A percentile compares a stretch with the other conserved stretches of the same genome.
Evolutionary conservation across 345 rosid species (phyloP).

Genomic region (Carallia brachiata): DNA sequence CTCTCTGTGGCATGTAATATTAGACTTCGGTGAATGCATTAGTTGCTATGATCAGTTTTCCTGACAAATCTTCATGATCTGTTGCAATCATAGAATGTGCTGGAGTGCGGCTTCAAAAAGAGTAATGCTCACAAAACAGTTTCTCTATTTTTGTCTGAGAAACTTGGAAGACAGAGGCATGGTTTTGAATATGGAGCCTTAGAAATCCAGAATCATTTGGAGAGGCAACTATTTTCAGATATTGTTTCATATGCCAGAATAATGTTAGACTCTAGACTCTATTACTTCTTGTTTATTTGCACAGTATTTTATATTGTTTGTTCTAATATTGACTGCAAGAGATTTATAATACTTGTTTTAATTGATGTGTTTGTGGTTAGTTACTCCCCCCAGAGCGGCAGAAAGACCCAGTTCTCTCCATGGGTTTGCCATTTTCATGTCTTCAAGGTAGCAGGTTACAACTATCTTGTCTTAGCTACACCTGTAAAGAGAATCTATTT

Average conservation of each 20-base stretch:
- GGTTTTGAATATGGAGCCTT: constrained; percentile 91
- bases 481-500: constrained; percentile 8
- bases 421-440: constrained; percentile 93
- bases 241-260: constrained; percentile 65
- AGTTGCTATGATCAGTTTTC: neutral
- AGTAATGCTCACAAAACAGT: constrained; percentile 50
- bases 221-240: constrained; percentile 65
- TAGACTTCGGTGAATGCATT: neutral
- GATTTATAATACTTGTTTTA: neutral
- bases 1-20: too few species aligned
- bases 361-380: constrained; percentile 40
- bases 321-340: neutral
- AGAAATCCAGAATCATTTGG: constrained; percentile 72
- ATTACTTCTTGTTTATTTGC: neutral
- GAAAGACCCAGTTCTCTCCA: constrained; percentile 41
- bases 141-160: constrained; percentile 68
- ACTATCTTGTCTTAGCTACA: neutral
- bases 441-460: constrained; percentile 48
- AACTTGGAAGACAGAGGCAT: constrained; percentile 63
- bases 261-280: constrained; percentile 54
- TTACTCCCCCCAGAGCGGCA: constrained; percentile 44
- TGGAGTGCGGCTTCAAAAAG: constrained; percentile 81
- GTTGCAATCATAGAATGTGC: constrained; percentile 54
- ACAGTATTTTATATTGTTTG: neutral
- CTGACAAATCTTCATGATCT: constrained; percentile 18